phyloP scores from a whole-genome alignment of 495 filamentous ascomycete genomes.

The Chaetomium tenue region DNA sequence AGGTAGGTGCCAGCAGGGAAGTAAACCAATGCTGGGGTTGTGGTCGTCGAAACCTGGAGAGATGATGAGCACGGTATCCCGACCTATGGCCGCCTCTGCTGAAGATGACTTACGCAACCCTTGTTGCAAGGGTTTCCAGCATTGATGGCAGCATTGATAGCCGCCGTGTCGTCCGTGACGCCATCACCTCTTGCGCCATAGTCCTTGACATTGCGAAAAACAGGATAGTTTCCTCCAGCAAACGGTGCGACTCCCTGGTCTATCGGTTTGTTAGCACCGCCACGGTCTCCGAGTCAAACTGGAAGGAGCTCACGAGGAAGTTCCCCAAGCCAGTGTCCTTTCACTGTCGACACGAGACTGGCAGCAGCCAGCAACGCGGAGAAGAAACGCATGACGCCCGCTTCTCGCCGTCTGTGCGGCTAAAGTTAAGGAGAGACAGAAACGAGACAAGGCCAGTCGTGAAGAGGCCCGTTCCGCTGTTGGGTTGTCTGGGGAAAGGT shows the following conservation, averaged over 20 bases:
- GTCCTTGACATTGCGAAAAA: conserved; percentile 61
- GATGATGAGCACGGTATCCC: neutral
- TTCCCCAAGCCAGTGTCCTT: conserved; percentile 48
- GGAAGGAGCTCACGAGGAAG: conserved; percentile 37
- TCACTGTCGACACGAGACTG: conserved; percentile 38
- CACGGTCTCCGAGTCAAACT: neutral
- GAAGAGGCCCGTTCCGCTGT: neutral
- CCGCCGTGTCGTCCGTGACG: conserved; percentile 74
- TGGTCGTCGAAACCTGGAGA: conserved; percentile 60
- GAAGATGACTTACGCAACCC: conserved; percentile 51
- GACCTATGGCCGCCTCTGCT: neutral
- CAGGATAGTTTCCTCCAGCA: conserved; percentile 45
- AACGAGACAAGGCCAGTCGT: neutral
- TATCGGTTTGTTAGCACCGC: conserved; percentile 22
- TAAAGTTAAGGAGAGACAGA: neutral
- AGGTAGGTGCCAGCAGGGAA: conserved; percentile 77
- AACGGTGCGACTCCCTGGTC: conserved; percentile 52
- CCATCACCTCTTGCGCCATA: conserved; percentile 56
- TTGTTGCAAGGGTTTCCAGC: conserved; percentile 74
- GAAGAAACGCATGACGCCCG: conserved; percentile 38
- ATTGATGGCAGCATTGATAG: conserved; percentile 79
- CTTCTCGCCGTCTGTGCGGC: neutral
- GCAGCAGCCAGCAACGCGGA: conserved; percentile 42
- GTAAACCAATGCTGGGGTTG: conserved; percentile 72
- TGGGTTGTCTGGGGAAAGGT: neutral